Evolutionary conservation across 805 yeast species (phyloP).

Genomic region (Saturnispora sanitii): DNA sequence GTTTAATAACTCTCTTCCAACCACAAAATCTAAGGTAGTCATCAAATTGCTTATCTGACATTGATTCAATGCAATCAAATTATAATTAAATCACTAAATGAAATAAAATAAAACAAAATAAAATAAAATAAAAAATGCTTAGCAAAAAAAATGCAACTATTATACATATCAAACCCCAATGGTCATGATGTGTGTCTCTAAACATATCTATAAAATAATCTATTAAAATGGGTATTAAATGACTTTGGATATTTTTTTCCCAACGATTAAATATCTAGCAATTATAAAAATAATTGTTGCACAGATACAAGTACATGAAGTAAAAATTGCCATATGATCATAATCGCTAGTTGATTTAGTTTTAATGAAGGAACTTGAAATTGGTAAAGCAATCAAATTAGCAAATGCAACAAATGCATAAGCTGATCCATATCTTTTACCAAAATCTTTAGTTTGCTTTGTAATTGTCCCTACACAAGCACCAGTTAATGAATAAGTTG

Average conservation of each 20-base stretch:
- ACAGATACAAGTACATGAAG: conserved; percentile 13
- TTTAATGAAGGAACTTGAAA: conserved; percentile 31
- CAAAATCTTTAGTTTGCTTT: conserved; percentile 45
- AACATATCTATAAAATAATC: too few relatives aligned
- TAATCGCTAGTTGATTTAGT: conserved; percentile 27
- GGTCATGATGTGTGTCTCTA: too few relatives aligned
- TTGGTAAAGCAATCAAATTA: conserved; percentile 37
- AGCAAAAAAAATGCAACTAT: too few relatives aligned
- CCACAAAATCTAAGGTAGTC: conserved; percentile 3
- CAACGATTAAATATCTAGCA: conserved; percentile 38
- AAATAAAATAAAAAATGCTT: conserved; percentile 25
- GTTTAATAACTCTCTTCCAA: background rate
- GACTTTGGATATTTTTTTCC: conserved; percentile 24
- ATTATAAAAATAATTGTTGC: conserved; percentile 32
- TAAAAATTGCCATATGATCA: conserved; percentile 28
- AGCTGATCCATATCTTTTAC: conserved; percentile 57
- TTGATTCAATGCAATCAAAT: too few relatives aligned
- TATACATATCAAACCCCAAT: too few relatives aligned
- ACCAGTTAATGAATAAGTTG: conserved; percentile 53
- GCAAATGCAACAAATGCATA: conserved; percentile 48
- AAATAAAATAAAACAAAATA: too few relatives aligned
- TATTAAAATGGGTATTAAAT: too few relatives aligned
- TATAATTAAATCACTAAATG: too few relatives aligned
- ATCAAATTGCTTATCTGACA: conserved; percentile 3
- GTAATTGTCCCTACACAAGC: conserved; percentile 53